These are phyloP conservation scores for Hibiscus mutabilis DNA, from an alignment of 345 rosid species.

Conservation along the genomic window DNA sequence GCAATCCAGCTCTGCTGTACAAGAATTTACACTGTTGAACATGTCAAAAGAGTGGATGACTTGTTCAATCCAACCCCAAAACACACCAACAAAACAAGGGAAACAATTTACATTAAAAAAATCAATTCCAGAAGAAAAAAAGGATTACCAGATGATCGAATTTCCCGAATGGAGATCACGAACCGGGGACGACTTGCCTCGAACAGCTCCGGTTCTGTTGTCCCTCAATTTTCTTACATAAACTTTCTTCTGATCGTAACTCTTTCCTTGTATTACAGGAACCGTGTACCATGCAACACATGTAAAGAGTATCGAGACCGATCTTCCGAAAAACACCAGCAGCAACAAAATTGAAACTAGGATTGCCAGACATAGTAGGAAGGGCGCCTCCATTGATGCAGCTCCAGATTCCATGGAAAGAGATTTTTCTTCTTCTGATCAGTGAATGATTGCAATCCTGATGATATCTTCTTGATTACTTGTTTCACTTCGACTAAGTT, in stretches of 20 bases:
- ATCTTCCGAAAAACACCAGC: conserved; percentile 41
- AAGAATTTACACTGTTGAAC: neutral
- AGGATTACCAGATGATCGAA: neutral
- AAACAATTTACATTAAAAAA: neutral
- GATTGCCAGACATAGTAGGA: conserved; percentile 34
- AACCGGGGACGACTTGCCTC: neutral
- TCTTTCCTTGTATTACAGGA: conserved; percentile 25
- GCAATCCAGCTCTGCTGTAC: no score
- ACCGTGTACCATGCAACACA: conserved; percentile 45
- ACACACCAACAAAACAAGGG: neutral
- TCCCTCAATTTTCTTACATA: neutral
- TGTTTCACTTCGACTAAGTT: neutral
- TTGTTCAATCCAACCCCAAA: neutral
- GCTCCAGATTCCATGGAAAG: conserved; percentile 15
- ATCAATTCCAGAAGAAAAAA: neutral
- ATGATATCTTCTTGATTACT: neutral
- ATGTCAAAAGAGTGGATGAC: neutral
- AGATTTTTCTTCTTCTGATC: conserved; percentile 11
- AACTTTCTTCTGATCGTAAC: conserved; percentile 1
- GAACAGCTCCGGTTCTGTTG: neutral
- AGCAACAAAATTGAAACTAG: conserved; percentile 41
- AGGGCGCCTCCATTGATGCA: conserved; percentile 33
- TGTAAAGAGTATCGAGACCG: conserved; percentile 36
- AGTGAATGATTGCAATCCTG: neutral
- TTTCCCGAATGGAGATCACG: neutral